phyloP scores from a whole-genome alignment of 331 rosid species.

The Pyracantha coccinea region DNA sequence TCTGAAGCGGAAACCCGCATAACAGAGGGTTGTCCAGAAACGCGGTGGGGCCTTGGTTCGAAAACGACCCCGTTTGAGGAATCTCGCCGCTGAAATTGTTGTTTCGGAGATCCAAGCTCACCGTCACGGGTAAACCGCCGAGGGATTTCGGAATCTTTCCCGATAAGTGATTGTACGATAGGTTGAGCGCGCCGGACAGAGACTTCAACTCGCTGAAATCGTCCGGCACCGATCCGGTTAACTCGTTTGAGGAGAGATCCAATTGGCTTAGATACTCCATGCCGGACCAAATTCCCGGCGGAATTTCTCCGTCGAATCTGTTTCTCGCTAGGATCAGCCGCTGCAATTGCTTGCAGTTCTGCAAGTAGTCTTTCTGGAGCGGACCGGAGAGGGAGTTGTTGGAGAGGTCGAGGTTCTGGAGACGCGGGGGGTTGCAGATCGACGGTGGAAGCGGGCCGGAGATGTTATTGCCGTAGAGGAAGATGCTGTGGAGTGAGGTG shows the following conservation, averaged over 20 bases:
- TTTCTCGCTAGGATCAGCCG: conserved; percentile 60
- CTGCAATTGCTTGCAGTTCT: conserved; percentile 65
- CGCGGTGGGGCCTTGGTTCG: conserved; percentile 92
- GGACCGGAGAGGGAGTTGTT: conserved; percentile 64
- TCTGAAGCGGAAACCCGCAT: conserved; percentile 90
- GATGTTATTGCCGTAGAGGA: conserved; percentile 81
- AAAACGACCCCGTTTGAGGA: conserved; percentile 88
- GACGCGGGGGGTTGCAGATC: conserved; percentile 57
- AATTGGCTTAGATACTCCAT: conserved; percentile 48
- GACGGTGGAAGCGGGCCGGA: conserved; percentile 70
- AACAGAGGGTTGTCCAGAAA: conserved; percentile 65
- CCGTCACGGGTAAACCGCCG: conserved; percentile 62
- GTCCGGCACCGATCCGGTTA: conserved; percentile 59
- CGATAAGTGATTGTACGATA: conserved; percentile 71
- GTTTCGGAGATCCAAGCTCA: conserved; percentile 73
- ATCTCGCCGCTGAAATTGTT: conserved; percentile 81
- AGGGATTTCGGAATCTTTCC: conserved; percentile 64
- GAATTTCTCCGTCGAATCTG: conserved; percentile 53
- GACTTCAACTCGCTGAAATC: conserved; percentile 49
- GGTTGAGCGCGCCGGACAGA: conserved; percentile 77
- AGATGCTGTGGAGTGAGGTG: conserved; percentile 68
- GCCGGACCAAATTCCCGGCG: conserved; percentile 52
- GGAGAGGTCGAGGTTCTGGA: conserved; percentile 86
- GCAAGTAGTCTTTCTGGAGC: conserved; percentile 30
- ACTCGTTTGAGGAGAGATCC: conserved; percentile 64